Conservation (phyloP, 1,139 yeast species). For the Pneumocystis oryctolagi region DNA sequence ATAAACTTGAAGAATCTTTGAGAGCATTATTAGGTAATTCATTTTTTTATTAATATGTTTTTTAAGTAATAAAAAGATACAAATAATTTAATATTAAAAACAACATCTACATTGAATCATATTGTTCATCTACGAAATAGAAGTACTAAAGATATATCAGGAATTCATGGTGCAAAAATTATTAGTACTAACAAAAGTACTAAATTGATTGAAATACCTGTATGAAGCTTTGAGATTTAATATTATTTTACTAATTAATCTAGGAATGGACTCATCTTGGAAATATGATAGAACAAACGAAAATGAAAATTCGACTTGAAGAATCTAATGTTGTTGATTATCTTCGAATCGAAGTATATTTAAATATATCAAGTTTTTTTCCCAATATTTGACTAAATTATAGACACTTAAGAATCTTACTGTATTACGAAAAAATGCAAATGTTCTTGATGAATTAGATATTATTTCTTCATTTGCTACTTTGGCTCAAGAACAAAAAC, state of each 20-base stretch:
- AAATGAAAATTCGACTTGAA: constrained; percentile 19
- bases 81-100: constrained; percentile 5
- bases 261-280: constrained; percentile 23
- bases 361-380: constrained; percentile 1
- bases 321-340: constrained; percentile 35
- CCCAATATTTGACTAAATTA: not conserved
- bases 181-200: constrained; percentile 11
- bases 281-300: constrained; percentile 19
- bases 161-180: constrained; percentile 1
- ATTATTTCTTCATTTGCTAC: constrained; percentile 57
- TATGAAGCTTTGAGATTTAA: not conserved
- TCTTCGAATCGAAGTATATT: constrained; percentile 28
- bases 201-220: constrained; percentile 12
- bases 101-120: constrained; percentile 8
- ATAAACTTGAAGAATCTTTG: constrained; percentile 16
- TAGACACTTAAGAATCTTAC: constrained; percentile 24
- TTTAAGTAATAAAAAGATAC: not conserved
- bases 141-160: constrained; percentile 3
- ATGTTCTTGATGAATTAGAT: constrained; percentile 52
- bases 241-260: not conserved
- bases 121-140: constrained; percentile 10
- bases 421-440: constrained; percentile 33
- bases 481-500: constrained; percentile 47
- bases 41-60: constrained; percentile 12
- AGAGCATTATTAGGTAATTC: constrained; percentile 9